phyloP scores from a whole-genome alignment of 306 rosid species.

The Coriaria nepalensis region DNA sequence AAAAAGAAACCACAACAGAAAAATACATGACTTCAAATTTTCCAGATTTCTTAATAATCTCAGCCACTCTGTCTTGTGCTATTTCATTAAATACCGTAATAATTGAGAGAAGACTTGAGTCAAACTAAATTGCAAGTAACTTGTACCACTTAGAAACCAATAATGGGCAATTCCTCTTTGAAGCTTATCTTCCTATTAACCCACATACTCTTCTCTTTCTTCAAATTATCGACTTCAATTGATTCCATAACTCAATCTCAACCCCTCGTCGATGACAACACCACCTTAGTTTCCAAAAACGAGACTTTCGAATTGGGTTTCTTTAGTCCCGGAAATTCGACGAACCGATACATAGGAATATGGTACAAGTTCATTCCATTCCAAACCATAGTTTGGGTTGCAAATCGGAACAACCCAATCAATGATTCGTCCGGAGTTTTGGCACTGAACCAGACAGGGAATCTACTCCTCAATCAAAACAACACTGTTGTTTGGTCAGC shows the following conservation, averaged over 20 bases:
- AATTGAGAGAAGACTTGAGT: too few relatives aligned
- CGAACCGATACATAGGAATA: conserved; percentile 26
- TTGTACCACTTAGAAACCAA: not conserved
- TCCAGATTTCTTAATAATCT: too few relatives aligned
- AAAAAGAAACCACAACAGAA: too few relatives aligned
- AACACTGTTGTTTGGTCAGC: conserved; percentile 23
- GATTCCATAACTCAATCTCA: conserved; percentile 15
- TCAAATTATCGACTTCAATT: conserved; percentile 8
- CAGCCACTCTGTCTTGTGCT: too few relatives aligned
- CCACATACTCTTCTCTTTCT: conserved; percentile 1
- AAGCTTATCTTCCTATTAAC: not conserved
- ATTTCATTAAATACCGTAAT: too few relatives aligned
- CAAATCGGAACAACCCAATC: conserved; percentile 24
- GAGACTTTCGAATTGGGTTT: conserved; percentile 35
- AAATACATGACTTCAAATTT: too few relatives aligned
- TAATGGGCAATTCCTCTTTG: conserved; percentile 7
- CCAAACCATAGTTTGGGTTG: conserved; percentile 30
- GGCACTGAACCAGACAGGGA: conserved; percentile 14
- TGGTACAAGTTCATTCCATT: conserved; percentile 37
- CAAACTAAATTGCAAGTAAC: not conserved
- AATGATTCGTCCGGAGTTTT: conserved; percentile 20
- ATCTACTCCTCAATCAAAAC: conserved; percentile 18
- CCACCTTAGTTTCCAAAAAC: conserved; percentile 16
- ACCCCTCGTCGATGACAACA: conserved; percentile 4
- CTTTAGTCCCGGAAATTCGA: conserved; percentile 26